These are phyloP conservation scores for Ustilago lituana DNA, from an alignment of 1,284 basidiomycete species.

Conservation along the genomic window DNA sequence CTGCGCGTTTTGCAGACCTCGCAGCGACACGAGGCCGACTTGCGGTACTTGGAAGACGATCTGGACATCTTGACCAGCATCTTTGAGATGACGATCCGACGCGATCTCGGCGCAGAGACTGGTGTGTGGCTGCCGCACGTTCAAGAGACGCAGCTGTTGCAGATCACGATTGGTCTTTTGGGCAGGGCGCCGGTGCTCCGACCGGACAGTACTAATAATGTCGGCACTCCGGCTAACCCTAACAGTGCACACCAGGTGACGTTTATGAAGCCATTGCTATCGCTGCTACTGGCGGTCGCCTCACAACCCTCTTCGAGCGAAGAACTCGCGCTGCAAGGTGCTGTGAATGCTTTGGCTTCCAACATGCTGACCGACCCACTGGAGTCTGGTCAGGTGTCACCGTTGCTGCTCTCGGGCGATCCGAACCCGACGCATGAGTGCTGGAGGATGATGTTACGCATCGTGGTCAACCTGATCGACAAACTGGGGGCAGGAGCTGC, in stretches of 20 bases:
- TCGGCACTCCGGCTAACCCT: constrained; percentile 16
- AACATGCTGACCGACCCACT: constrained; percentile 81
- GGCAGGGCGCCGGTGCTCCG: constrained; percentile 70
- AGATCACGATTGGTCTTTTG: constrained; percentile 79
- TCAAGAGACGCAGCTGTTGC: constrained; percentile 82
- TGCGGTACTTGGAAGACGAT: constrained; percentile 74
- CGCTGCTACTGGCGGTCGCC: constrained; percentile 87
- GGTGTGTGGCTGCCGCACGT: constrained; percentile 84
- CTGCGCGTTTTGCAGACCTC: constrained; percentile 69
- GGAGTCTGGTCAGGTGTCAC: constrained; percentile 78
- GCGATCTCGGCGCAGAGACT: constrained; percentile 73
- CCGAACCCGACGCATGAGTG: constrained; percentile 80
- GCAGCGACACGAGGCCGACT: constrained; percentile 72
- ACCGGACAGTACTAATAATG: constrained; percentile 18
- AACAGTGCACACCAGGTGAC: constrained; percentile 37
- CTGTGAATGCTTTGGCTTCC: constrained; percentile 82
- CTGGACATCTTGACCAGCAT: constrained; percentile 81
- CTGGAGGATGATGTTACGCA: constrained; percentile 85
- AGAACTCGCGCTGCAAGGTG: constrained; percentile 82
- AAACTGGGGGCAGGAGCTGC: constrained; percentile 68
- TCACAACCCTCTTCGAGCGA: constrained; percentile 81
- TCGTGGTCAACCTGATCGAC: constrained; percentile 78
- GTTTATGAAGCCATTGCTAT: constrained; percentile 72
- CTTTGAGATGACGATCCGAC: constrained; percentile 80
- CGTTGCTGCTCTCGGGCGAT: constrained; percentile 75